Base-by-base conservation (phyloP, 1,139 yeast species). In the Suzukiozyma palmioleophila region DNA sequence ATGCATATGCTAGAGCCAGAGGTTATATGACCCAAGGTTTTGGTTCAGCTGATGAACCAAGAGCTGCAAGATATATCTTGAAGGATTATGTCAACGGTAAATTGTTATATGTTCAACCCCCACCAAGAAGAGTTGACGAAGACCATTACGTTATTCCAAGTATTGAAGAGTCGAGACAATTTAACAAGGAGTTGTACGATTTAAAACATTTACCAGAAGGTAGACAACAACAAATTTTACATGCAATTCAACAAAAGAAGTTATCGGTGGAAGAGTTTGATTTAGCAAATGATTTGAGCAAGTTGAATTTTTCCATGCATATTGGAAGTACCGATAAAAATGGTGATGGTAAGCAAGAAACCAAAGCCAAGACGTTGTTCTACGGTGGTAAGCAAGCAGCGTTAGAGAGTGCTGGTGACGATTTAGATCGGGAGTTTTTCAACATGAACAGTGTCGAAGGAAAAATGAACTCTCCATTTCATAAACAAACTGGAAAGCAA, bases 1-100 rank as follows among this genome's bases (percentile, higher is more conserved):
- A 81, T 43, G 95, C 97, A 0, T 94, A 92, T 59, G 98, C 97
- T 5, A 77, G 95, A 64, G 95, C 97, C 1, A 79, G 98, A 64
- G 98, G 98, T 52, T 92, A 81, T 60, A 90, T 89, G 95, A 86
- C 97, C 0, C 97, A 92, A 60, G 96, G 96, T 53, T 88, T 85
- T 58, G 97, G 97, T 55, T 81, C 90, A 49, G 97, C 98, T 4
- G 99, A 94, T 70, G 95, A 90, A 61, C 82, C 96, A 35, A 77
- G 98, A 61, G 97, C 98, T 13, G 83, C 97, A 25, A 77, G 99
- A 60, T 86, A 87, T 50, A 79, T 94, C 43, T 73, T 94, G 55
- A 94, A 94, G 65, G 99, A 94, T 63, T 92, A 89, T 53, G 97
- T 94, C 32, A 87, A 79, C 57, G 98, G 97, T 48, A 90, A 88